Base-by-base conservation (phyloP, 2,329 filamentous ascomycete genomes). In the Calonectria crousiana region DNA sequence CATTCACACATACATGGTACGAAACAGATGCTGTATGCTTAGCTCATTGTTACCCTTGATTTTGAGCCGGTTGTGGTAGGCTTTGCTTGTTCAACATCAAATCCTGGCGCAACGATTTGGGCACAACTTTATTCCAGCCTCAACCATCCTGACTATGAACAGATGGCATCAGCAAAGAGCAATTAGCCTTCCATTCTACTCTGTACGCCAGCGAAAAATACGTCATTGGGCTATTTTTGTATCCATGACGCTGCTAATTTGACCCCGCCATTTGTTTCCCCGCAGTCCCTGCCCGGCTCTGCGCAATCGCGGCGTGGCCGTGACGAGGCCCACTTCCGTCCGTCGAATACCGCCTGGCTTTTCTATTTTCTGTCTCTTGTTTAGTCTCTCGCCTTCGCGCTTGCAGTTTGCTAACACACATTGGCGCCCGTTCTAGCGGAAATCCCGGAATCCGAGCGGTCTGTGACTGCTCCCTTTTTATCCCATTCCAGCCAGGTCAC, bases 41-140 rank as follows among this genome's bases (percentile, higher is more conserved):
- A 14, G 4, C 6, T 4, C 38, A 18, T 1, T 20, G 2, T 20
- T 14, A 1, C 6, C 16, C 2, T 6, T 10, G 3, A 13, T 13
- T 36, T 10, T 36, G 34, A 3, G 3, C 2, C 11, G 8, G 2
- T 36, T 11, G 34, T 16, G 4, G 2, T 1, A 14, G 6, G 38
- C 8, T 16, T 44, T 20, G 16, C 18, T 20, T 2, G 6, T n/a
- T 44, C 18, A 8, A 44, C 18, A 3, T n/a, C 18, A 6, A n/a
- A 3, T 8, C 8, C n/a, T n/a, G 2, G 8, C 18, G 1, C 18
- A 44, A 8, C 18, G 16, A 44, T 10, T 20, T 2, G 2, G 4
- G 10, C 8, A 44, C 6, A 18, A 10, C 18, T 8, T 6, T 44
- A 20, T 44, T 10, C 6, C 9, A n/a, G 18, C 18, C 41, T 4